Base-by-base conservation (phyloP, 345 rosid genomes). In the Carallia brachiata region DNA sequence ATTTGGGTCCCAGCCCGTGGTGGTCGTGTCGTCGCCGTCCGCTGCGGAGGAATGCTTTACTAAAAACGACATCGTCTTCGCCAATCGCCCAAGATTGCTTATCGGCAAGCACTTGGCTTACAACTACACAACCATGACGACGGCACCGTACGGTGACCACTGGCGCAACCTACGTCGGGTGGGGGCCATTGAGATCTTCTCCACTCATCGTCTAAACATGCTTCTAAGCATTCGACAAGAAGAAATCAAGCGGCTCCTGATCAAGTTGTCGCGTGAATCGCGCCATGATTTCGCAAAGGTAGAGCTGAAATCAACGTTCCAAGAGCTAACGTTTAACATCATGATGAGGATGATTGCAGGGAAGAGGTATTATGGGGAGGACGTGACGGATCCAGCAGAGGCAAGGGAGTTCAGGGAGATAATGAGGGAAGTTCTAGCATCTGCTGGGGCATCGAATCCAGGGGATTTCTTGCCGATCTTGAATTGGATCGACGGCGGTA, bases 151-250 rank as follows among this genome's bases (percentile, higher is more conserved):
- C 8, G 84, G 86, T 4, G 78, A 78, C 27, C 89, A 80, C 56
- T 83, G 84, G 86, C 82, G 89, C 27, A 83, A 61, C 79, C 77
- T 85, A 32, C 77, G 86, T 60, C 79, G 84, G 18, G 69, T 85
- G 30, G 72, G 77, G 6, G 32, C 82, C 16, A 61, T 77, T 2
- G 80, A 83, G n/a, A 65, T 85, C 9, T 83, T 85, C 72, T 83
- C 89, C 19, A 36, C 75, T 16, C 62, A 63, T 60, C 75, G 81
- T 6, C 79, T 85, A 48, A 50, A 68, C 27, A 39, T 19, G 48
- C 70, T 71, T 39, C 37, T 39, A 4, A 34, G 53, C 50, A 70
- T 81, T 31, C 65, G 85, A 56, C 71, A 60, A 68, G 81, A 79
- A 15, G 89, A 83, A 65, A 69, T 77, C 36, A 59, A 52, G 56